Base-by-base conservation (phyloP, 768 basidiomycete genomes). In the Tephrocybe sp. region DNA sequence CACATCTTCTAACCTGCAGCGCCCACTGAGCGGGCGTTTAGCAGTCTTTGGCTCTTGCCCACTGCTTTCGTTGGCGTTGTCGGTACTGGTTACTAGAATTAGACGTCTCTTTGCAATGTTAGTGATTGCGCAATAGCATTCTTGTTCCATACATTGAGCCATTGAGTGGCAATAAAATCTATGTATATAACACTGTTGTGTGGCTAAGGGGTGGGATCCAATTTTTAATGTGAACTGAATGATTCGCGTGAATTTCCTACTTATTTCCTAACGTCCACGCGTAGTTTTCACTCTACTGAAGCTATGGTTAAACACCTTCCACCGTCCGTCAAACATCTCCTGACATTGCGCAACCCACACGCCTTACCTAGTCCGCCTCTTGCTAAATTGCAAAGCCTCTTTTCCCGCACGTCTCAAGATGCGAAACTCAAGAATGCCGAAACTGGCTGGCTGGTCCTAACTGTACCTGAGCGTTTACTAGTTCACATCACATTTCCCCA, bases 401-500 rank as follows among this genome's bases (percentile, higher is more conserved):
- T 93, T 58, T 62, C 70, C 7, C 74, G 71, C 43, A 86, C 90
- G n/a, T 78, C 80, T 55, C 72, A 70, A 40, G 84, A 88, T 63
- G 90, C 90, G 23, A 74, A 72, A 61, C 66, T 69, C 39, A 79
- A 77, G 55, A 83, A 79, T 14, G 88, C 82, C 30, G 84, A 84
- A 68, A 84, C 80, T 10, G 89, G 84, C 40, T 92, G 90, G 90
- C 77, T 92, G 16, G 89, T 89, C 45, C 74, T 92, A 19, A 76
- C 88, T 58, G 90, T 87, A 66, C 33, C 53, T 45, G 45, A 8
- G 13, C 58, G 62, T 45, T 30, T 67, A 60, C 45, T 56, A 50
- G 19, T 46, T 41, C n/a, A 32, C 41, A 30, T 53, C 53, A 17
- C 55, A 26, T 31, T 58, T 35, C 35, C 51, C 16, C 47, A 16